A percentile compares a stretch with the other conserved stretches of the same genome.
Conservation (phyloP, 352 stramenopile species). For the Globisporangium viniferum region DNA sequence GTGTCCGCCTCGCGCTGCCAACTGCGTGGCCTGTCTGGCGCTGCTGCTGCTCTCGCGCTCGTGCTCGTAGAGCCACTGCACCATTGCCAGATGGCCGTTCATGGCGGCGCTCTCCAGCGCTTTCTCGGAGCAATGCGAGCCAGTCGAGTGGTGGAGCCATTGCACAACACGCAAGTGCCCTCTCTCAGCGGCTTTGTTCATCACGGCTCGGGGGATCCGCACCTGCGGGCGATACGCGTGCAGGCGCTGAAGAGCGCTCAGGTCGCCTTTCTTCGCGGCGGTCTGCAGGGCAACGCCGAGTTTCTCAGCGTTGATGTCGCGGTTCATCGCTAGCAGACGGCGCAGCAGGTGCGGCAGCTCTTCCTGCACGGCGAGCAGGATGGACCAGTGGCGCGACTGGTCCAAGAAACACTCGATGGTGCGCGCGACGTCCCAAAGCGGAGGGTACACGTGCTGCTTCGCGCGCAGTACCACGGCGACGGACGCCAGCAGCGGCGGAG, state of each 20-base stretch:
- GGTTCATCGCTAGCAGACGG: background rate
- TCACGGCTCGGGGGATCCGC: background rate
- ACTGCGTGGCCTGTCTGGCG: slow-evolving; percentile 1
- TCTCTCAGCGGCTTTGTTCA: slow-evolving; percentile 7
- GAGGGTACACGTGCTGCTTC: slow-evolving; percentile 9
- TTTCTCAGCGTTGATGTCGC: slow-evolving; percentile 7
- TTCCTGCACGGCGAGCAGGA: slow-evolving; percentile 4
- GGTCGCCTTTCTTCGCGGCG: slow-evolving; percentile 9
- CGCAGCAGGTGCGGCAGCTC: slow-evolving; percentile 11
- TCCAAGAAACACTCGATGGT: slow-evolving; percentile 10
- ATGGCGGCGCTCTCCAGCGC: slow-evolving; percentile 2
- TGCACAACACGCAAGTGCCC: background rate
- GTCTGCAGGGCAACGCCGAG: slow-evolving; percentile 8
- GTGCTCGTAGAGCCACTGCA: slow-evolving; percentile 10
- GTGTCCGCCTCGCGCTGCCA: slow-evolving; percentile 11
- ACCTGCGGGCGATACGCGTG: slow-evolving; percentile 4
- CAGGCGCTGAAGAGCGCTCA: slow-evolving; percentile 4
- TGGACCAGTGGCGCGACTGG: slow-evolving; percentile 16
- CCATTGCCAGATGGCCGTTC: slow-evolving; percentile 8
- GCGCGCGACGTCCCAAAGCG: background rate
- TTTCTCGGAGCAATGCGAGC: slow-evolving; percentile 1
- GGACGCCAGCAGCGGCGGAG: background rate
- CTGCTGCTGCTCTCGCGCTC: background rate
- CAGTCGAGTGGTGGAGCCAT: slow-evolving; percentile 1
- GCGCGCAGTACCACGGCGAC: slow-evolving; percentile 7